Evolutionary conservation across 176 grass and related monocot species (phyloP).

Genomic region (Bromus sterilis): DNA sequence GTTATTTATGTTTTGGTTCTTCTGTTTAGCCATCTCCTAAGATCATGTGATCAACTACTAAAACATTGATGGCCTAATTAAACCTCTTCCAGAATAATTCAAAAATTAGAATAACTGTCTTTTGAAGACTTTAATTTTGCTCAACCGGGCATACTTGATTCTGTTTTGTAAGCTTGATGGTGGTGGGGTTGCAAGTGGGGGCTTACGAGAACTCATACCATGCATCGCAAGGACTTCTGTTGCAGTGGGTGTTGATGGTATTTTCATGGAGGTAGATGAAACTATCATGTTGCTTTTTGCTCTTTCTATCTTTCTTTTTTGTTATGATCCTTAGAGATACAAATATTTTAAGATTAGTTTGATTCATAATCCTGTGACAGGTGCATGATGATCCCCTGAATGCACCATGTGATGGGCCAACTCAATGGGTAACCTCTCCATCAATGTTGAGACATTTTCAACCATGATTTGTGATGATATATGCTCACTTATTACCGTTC

Average conservation of each 20-base stretch:
- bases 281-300: background rate
- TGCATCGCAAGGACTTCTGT: conserved; percentile 89
- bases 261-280: conserved; percentile 92
- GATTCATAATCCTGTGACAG: conserved; percentile 15
- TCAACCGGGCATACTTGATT: background rate
- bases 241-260: conserved; percentile 90
- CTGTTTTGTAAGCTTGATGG: conserved; percentile 76
- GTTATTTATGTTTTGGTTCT: background rate
- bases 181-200: conserved; percentile 90
- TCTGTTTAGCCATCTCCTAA: conserved; percentile 1
- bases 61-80: background rate
- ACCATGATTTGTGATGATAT: background rate
- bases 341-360: background rate
- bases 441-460: background rate
- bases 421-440: conserved; percentile 64
- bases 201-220: conserved; percentile 85
- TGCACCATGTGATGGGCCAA: conserved; percentile 91
- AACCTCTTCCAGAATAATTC: background rate
- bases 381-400: conserved; percentile 88
- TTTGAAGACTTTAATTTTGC: background rate
- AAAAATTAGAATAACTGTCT: background rate
- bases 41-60: background rate
- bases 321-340: background rate
- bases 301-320: background rate
- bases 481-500: background rate